These are phyloP conservation scores for Cyanodermella asteris DNA, from an alignment of 2,329 filamentous ascomycete species.

Conservation along the genomic window DNA sequence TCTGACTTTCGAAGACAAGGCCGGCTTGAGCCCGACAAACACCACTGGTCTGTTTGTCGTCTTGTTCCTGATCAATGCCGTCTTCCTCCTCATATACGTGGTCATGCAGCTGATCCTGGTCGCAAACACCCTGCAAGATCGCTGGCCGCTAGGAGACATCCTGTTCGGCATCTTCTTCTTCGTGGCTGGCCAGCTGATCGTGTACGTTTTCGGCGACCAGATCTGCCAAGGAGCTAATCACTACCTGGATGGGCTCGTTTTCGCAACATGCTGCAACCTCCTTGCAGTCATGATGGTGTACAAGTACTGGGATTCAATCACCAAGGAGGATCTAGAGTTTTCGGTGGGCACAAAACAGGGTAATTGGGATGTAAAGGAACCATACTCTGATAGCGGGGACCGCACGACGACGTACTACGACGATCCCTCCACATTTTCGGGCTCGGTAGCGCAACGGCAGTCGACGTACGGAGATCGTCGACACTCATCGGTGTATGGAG, in stretches of 20 bases:
- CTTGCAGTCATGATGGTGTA: slow-evolving; percentile 99
- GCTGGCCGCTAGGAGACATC: slow-evolving; percentile 88
- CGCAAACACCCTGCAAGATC: slow-evolving; percentile 71
- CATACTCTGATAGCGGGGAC: slow-evolving; percentile 60
- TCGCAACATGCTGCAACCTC: slow-evolving; percentile 82
- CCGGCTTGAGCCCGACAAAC: slow-evolving; percentile 61
- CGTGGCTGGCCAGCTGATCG: slow-evolving; percentile 69
- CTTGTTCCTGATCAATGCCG: slow-evolving; percentile 72
- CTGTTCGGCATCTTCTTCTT: slow-evolving; percentile 81
- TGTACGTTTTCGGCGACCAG: slow-evolving; percentile 70
- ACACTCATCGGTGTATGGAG: too few species aligned
- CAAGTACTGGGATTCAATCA: slow-evolving; percentile 99
- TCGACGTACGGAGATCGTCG: too few species aligned
- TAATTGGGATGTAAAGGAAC: slow-evolving; percentile 96
- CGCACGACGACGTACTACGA: too few species aligned
- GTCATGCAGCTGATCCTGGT: slow-evolving; percentile 78
- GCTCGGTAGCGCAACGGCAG: too few species aligned
- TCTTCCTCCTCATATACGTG: slow-evolving; percentile 69
- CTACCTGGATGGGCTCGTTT: slow-evolving; percentile 85
- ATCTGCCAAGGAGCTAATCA: slow-evolving; percentile 75
- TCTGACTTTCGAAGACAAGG: slow-evolving; percentile 83
- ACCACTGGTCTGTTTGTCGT: slow-evolving; percentile 81
- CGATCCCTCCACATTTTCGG: too few species aligned
- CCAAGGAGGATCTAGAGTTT: slow-evolving; percentile 93
- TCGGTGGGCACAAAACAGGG: slow-evolving; percentile 87